Conservation (phyloP, 2,329 filamentous ascomycete species). For the Stagonosporopsis vannaccii region DNA sequence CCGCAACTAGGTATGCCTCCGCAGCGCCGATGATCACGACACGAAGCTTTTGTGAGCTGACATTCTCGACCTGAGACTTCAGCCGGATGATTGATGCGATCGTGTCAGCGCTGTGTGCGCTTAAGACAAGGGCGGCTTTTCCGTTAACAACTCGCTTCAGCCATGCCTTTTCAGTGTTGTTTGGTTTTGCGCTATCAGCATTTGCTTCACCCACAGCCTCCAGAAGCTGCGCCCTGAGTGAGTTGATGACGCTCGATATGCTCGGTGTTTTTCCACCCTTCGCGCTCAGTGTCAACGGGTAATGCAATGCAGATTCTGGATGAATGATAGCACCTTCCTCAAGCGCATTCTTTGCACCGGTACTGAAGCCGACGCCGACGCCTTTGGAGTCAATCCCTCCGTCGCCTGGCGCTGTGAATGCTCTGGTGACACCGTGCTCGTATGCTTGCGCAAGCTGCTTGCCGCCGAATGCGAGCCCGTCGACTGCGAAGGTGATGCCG, state of each 20-base stretch:
- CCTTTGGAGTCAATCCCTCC: slow-evolving; percentile 45
- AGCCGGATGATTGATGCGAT: slow-evolving; percentile 67
- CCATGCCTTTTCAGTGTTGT: slow-evolving; percentile 51
- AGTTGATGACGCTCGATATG: slow-evolving; percentile 60
- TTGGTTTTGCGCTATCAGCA: slow-evolving; percentile 32
- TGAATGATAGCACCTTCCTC: slow-evolving; percentile 51
- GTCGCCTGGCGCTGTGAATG: slow-evolving; percentile 48
- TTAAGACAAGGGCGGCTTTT: slow-evolving; percentile 63
- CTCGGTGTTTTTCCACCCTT: slow-evolving; percentile 53
- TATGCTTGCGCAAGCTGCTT: slow-evolving; percentile 50
- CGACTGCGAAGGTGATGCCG: slow-evolving; percentile 64
- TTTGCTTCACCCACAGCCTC: slow-evolving; percentile 50
- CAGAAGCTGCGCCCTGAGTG: slow-evolving; percentile 63
- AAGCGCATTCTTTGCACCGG: slow-evolving; percentile 43
- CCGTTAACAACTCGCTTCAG: slow-evolving; percentile 64
- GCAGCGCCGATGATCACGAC: slow-evolving; percentile 68
- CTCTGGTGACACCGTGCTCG: slow-evolving; percentile 49
- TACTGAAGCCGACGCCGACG: slow-evolving; percentile 43
- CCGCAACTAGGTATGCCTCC: slow-evolving; percentile 67
- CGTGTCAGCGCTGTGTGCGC: slow-evolving; percentile 68
- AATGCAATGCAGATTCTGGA: slow-evolving; percentile 47
- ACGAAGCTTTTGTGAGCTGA: slow-evolving; percentile 49
- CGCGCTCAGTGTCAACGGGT: slow-evolving; percentile 60
- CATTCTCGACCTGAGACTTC: slow-evolving; percentile 63
- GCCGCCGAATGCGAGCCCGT: slow-evolving; percentile 52